These are phyloP conservation scores for Pascua guehoae DNA, from an alignment of 1,284 basidiomycete genomes.

Conservation along the genomic window DNA sequence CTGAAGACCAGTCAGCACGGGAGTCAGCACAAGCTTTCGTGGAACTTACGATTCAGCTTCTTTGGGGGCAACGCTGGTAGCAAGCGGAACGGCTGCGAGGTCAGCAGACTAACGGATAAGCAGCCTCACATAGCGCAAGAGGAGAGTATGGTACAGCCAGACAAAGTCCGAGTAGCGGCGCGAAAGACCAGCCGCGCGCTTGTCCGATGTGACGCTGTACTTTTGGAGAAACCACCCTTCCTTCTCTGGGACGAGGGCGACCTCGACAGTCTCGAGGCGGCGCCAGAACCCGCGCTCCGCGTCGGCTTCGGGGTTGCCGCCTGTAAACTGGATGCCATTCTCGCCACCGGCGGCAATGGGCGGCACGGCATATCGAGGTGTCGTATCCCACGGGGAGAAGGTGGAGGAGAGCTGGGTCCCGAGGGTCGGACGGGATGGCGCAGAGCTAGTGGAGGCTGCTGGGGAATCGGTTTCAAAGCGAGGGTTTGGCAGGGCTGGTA, in stretches of 20 bases:
- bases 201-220: conserved; percentile 75
- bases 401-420: neutral
- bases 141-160: conserved; percentile 78
- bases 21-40: neutral
- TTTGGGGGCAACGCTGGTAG: conserved; percentile 86
- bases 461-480: no score
- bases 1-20: conserved; percentile 45
- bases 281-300: conserved; percentile 68
- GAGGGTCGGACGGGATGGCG: no score
- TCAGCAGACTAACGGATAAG: neutral
- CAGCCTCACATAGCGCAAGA: conserved; percentile 49
- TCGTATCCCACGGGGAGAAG: conserved; percentile 40
- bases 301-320: conserved; percentile 26
- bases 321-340: conserved; percentile 9
- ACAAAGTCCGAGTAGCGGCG: conserved; percentile 79
- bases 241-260: conserved; percentile 67
- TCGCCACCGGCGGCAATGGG: neutral
- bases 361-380: conserved; percentile 12
- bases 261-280: conserved; percentile 65
- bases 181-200: conserved; percentile 53
- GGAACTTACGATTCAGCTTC: conserved; percentile 70
- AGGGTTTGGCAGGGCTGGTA: conserved; percentile 58
- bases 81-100: conserved; percentile 81
- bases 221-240: conserved; percentile 81
- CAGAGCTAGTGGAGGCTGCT: no score